Base-by-base conservation (phyloP, 495 filamentous ascomycete species). In the Cetradonia linearis region DNA sequence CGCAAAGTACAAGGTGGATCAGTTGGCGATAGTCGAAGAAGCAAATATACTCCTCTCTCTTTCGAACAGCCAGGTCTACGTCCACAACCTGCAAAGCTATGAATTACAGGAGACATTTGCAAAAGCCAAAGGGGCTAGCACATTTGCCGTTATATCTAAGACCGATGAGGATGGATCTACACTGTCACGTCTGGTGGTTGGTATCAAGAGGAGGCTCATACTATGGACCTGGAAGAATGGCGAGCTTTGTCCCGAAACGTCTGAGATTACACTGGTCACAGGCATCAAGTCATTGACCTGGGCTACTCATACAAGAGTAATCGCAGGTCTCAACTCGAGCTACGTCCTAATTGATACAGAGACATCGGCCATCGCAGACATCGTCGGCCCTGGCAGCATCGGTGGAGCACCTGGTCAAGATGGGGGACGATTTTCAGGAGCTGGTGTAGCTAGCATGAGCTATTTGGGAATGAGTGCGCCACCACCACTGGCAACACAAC, bases 181-280 rank as follows among this genome's bases (percentile, higher is more conserved):
- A 0, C 88, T 96, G 54, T 94, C 88, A 10, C 77, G 91, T 37
- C 74, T 99, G 36, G 92, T 89, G 11, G 92, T 97, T 1, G 90
- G 89, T 1, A 86, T 95, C 11, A 97, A 96, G 78, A 78, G 93
- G 68, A 88, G 87, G 65, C 77, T 97, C 56, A 64, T 97, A 60
- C 72, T 96, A 61, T 97, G 94, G 89, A 84, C 87, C 50, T 99
- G 93, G 93, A 84, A 91, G 63, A 93, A 96, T 69, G 91, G 89
- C 76, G 94, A 96, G 72, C 78, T 95, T 52, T 82, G 81, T 38
- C 71, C 74, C 2, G 83, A 94, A 28, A 82, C 84, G 2, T 76
- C 76, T 47, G 94, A 97, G 74, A 80, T 96, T 38, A 81, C 82
- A 5, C 77, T 97, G 36, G 78, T 86, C 36, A 91, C 88, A 60